phyloP scores from a whole-genome alignment of 2,329 filamentous ascomycete species.

The Aspergillaceae sp. region DNA sequence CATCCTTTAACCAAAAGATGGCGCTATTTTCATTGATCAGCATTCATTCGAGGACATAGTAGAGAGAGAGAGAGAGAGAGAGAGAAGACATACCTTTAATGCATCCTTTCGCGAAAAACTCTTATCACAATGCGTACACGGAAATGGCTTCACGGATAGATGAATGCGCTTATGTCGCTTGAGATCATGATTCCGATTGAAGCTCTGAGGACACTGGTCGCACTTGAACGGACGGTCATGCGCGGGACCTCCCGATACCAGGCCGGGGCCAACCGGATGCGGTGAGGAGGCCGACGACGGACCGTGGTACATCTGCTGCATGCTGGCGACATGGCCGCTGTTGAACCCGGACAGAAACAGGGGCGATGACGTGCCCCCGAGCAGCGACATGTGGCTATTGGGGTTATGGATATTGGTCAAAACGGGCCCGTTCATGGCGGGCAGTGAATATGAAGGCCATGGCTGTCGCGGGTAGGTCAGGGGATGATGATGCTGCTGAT shows the following conservation, averaged over 20 bases:
- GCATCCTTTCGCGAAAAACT: conserved; percentile 96
- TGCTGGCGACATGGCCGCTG: conserved; percentile 51
- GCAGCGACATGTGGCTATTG: conserved; percentile 60
- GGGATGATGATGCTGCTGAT: not conserved
- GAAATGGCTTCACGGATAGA: conserved; percentile 89
- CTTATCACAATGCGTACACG: conserved; percentile 85
- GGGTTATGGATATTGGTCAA: conserved; percentile 73
- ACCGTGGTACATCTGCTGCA: conserved; percentile 51
- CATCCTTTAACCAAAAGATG: conserved; percentile 62
- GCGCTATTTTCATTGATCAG: conserved; percentile 36
- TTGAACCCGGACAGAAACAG: conserved; percentile 51
- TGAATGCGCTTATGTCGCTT: conserved; percentile 96
- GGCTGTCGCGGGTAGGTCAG: conserved; percentile 27
- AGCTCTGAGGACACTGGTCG: conserved; percentile 83
- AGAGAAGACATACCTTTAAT: conserved; percentile 72
- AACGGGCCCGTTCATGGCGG: conserved; percentile 57
- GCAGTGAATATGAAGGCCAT: conserved; percentile 48
- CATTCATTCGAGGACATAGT: not conserved
- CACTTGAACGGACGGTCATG: conserved; percentile 91
- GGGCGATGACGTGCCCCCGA: conserved; percentile 48
- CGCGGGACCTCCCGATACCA: conserved; percentile 45
- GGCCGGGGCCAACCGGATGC: conserved; percentile 38
- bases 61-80: not conserved
- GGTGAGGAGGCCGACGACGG: conserved; percentile 18
- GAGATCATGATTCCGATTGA: conserved; percentile 92